Conservation (phyloP, 805 yeast genomes). For the Wickerhamomyces ciferrii region DNA sequence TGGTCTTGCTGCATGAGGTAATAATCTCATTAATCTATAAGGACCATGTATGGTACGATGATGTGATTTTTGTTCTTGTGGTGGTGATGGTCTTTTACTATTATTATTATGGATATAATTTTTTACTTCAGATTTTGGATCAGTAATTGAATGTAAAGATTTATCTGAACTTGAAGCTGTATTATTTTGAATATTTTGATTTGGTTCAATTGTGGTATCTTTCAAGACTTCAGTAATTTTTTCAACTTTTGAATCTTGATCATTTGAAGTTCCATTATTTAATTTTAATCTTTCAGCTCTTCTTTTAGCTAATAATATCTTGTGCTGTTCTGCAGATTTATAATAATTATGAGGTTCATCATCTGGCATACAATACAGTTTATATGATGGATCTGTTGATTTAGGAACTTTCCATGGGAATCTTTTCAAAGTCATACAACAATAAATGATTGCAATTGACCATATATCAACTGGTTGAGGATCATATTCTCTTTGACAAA, state of each 20-base stretch:
- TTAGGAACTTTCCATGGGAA: conserved; percentile 88
- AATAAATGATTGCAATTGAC: conserved; percentile 80
- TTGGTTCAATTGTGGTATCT: conserved; percentile 10
- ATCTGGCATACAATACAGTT: conserved; percentile 58
- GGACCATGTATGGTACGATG: conserved; percentile 63
- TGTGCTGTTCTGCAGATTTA: conserved; percentile 69
- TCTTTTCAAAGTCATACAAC: conserved; percentile 81
- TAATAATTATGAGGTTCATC: conserved; percentile 74
- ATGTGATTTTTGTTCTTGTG: background rate
- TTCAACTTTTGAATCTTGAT: conserved; percentile 9
- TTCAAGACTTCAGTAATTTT: conserved; percentile 9
- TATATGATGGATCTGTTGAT: conserved; percentile 63
- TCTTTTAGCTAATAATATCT: conserved; percentile 53
- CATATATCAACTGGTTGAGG: conserved; percentile 79
- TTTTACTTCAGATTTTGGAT: background rate
- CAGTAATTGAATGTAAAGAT: background rate
- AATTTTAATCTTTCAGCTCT: conserved; percentile 35
- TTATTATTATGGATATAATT: background rate
- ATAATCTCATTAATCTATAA: conserved; percentile 69
- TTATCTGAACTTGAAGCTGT: background rate
- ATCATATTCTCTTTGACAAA: conserved; percentile 52
- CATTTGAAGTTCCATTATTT: background rate
- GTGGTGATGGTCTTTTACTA: background rate
- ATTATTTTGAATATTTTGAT: conserved; percentile 4
- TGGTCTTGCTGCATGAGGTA: conserved; percentile 83